These are phyloP conservation scores for Spencermartinsiella ligniputridi DNA, from an alignment of 1,139 yeast genomes.

Conservation along the genomic window DNA sequence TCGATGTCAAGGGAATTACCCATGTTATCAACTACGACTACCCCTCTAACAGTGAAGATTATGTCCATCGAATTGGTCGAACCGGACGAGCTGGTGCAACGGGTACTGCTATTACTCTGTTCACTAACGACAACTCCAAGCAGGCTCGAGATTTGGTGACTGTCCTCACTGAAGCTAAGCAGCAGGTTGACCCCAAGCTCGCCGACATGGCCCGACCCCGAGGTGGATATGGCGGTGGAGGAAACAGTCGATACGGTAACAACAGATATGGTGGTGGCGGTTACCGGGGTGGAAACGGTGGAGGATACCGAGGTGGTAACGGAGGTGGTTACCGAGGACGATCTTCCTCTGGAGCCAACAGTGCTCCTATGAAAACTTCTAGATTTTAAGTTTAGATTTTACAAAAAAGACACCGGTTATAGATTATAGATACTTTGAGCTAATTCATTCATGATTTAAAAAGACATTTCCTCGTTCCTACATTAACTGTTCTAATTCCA, in stretches of 20 bases:
- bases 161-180: constrained; percentile 94
- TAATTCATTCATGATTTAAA: neutral
- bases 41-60: constrained; percentile 98
- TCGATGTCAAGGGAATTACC: constrained; percentile 97
- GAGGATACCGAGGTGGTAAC: constrained; percentile 18
- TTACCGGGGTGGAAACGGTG: constrained; percentile 24
- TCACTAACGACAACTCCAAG: constrained; percentile 81
- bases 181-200: constrained; percentile 59
- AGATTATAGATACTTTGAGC: constrained; percentile 1
- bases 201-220: constrained; percentile 46
- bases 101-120: constrained; percentile 94
- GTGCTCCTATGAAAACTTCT: constrained; percentile 26
- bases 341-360: constrained; percentile 25
- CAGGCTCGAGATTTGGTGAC: constrained; percentile 88
- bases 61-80: constrained; percentile 94
- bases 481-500: constrained; percentile 1
- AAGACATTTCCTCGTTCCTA: constrained; percentile 2
- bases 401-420: neutral
- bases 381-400: constrained; percentile 21
- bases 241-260: constrained; percentile 44
- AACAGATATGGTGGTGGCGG: constrained; percentile 42
- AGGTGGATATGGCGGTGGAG: constrained; percentile 46
- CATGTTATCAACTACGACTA: constrained; percentile 91
- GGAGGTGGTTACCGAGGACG: constrained; percentile 19
- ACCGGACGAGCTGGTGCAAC: constrained; percentile 98